These are phyloP conservation scores for Trypanosoma platydactyli DNA, from an alignment of 208 protist genomes.

Conservation along the genomic window DNA sequence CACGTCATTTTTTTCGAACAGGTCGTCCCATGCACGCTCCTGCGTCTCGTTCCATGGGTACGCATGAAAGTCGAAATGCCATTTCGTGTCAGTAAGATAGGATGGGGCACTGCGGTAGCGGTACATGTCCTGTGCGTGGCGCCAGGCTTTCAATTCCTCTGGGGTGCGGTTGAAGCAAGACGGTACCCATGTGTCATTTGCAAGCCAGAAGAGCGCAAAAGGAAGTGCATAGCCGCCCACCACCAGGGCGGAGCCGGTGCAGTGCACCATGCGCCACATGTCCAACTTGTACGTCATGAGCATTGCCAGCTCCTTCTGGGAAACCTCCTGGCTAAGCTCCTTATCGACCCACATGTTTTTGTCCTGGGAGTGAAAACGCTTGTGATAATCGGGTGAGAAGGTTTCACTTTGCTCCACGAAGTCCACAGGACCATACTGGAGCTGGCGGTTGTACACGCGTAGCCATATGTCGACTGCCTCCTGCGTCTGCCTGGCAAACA, in stretches of 20 bases:
- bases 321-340: slow-evolving; percentile 83
- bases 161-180: slow-evolving; percentile 61
- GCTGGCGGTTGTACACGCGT: slow-evolving; percentile 84
- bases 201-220: slow-evolving; percentile 79
- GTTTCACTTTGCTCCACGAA: slow-evolving; percentile 79
- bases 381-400: slow-evolving; percentile 86
- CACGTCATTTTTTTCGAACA: slow-evolving; percentile 93
- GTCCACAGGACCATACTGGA: slow-evolving; percentile 64
- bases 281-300: slow-evolving; percentile 86
- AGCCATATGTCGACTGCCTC: slow-evolving; percentile 70
- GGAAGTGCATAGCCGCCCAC: slow-evolving; percentile 83
- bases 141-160: slow-evolving; percentile 81
- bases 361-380: slow-evolving; percentile 79
- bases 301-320: slow-evolving; percentile 79
- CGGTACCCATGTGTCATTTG: slow-evolving; percentile 87
- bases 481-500: slow-evolving; percentile 59
- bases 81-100: slow-evolving; percentile 88
- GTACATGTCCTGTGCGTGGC: slow-evolving; percentile 84
- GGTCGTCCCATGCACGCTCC: slow-evolving; percentile 88
- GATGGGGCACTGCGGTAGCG: slow-evolving; percentile 88
- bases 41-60: slow-evolving; percentile 76
- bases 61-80: slow-evolving; percentile 88
- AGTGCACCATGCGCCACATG: slow-evolving; percentile 82
- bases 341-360: slow-evolving; percentile 93
- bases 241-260: slow-evolving; percentile 41